Evolutionary conservation across 2,329 filamentous ascomycete species (phyloP).

Genomic region (Fusarium sp.): DNA sequence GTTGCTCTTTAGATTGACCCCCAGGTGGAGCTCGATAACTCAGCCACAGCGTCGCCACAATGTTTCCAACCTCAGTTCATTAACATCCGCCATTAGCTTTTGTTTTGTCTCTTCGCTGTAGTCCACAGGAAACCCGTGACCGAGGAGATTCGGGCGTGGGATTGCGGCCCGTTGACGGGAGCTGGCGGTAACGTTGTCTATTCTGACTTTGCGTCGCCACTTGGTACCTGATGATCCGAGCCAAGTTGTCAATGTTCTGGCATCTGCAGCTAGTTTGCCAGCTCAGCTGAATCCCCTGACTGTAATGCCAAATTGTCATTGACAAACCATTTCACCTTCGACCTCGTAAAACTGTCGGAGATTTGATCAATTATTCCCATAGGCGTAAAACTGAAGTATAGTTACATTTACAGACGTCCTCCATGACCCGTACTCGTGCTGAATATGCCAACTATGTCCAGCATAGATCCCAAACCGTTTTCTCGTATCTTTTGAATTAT

Average conservation of each 20-base stretch:
- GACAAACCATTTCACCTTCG: not conserved
- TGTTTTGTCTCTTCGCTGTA: slow-evolving; percentile 4
- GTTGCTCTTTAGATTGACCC: slow-evolving; percentile 8
- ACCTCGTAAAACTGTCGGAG: not conserved
- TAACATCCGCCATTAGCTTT: not conserved
- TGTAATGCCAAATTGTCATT: not conserved
- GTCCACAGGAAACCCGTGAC: slow-evolving; percentile 8
- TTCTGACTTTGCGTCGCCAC: slow-evolving; percentile 20
- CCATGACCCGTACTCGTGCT: slow-evolving; percentile 21
- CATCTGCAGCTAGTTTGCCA: slow-evolving; percentile 5
- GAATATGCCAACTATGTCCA: slow-evolving; percentile 40
- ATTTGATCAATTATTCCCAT: slow-evolving; percentile 27
- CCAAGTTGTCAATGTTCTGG: not conserved
- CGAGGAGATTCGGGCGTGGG: slow-evolving; percentile 29
- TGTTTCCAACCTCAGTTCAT: slow-evolving; percentile 21
- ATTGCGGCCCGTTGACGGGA: slow-evolving; percentile 18
- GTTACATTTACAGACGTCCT: slow-evolving; percentile 29
- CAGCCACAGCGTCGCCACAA: slow-evolving; percentile 28
- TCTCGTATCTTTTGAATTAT: slow-evolving; percentile 45
- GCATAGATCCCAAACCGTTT: slow-evolving; percentile 39
- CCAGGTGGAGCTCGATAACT: not conserved
- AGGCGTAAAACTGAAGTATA: slow-evolving; percentile 37
- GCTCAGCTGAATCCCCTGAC: not conserved
- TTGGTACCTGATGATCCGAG: slow-evolving; percentile 6
- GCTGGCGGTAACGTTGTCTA: not conserved